These are phyloP conservation scores for Vanilla planifolia DNA, from an alignment of 106 monocot genomes.

Conservation along the genomic window DNA sequence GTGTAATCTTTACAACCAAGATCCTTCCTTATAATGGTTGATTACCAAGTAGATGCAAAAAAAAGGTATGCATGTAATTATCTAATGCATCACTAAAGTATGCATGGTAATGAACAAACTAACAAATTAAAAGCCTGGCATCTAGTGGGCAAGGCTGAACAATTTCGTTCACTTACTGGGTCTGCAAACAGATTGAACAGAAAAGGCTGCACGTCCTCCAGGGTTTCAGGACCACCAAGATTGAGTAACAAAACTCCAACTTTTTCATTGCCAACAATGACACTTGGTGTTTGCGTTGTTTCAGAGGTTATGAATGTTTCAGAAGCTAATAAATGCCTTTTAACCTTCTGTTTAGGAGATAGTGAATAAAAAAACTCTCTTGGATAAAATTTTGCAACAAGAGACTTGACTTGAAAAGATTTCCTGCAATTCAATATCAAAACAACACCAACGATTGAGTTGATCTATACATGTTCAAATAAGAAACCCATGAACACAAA, in stretches of 20 bases:
- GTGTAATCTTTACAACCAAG: too few species aligned
- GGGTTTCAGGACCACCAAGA: conserved; percentile 96
- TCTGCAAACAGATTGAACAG: conserved; percentile 96
- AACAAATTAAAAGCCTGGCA: too few species aligned
- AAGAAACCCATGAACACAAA: conserved; percentile 22
- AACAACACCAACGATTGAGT: conserved; percentile 11
- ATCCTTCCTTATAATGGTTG: too few species aligned
- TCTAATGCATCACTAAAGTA: too few species aligned
- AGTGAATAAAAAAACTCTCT: conserved; percentile 16
- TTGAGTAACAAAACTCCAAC: conserved; percentile 90
- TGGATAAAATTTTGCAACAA: conserved; percentile 19
- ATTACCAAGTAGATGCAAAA: too few species aligned
- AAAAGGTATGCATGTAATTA: too few species aligned
- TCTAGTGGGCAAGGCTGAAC: too few species aligned
- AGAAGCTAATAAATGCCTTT: conserved; percentile 44
- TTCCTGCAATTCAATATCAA: conserved; percentile 20
- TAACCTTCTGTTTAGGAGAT: conserved; percentile 9
- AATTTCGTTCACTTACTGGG: too few species aligned
- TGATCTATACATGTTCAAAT: conserved; percentile 23
- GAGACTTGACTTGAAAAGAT: conserved; percentile 17
- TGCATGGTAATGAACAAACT: too few species aligned
- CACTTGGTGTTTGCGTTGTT: conserved; percentile 23
- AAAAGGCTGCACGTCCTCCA: conserved; percentile 97
- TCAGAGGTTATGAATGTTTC: conserved; percentile 58
- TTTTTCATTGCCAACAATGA: conserved; percentile 58